Percentiles rank a stretch among this genome's conserved stretches.
phyloP scores from a whole-genome alignment of 257 asterid species.

The Capsicum baccatum region DNA sequence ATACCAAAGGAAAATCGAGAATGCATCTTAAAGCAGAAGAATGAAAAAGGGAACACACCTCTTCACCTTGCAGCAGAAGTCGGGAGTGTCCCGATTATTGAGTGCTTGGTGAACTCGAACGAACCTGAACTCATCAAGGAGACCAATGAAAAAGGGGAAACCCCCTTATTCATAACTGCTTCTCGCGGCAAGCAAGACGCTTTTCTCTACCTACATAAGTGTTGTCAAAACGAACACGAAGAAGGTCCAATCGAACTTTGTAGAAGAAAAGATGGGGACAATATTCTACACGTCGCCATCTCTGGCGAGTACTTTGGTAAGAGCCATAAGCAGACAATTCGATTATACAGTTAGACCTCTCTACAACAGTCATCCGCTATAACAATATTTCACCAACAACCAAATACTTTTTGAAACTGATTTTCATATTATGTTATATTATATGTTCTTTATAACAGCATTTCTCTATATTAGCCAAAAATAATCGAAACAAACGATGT shows the following conservation, averaged over 20 bases:
- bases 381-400: no score
- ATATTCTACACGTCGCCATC: constrained; percentile 50
- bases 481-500: no score
- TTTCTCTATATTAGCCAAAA: no score
- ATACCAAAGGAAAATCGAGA: not conserved
- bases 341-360: no score
- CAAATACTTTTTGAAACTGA: no score
- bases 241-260: constrained; percentile 35
- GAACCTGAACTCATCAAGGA: constrained; percentile 28
- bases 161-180: constrained; percentile 57
- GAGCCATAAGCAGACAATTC: not conserved
- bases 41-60: constrained; percentile 52
- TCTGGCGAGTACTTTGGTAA: constrained; percentile 53
- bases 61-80: constrained; percentile 58
- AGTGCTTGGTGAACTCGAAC: constrained; percentile 23
- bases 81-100: constrained; percentile 38
- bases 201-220: constrained; percentile 37
- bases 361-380: no score
- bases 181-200: constrained; percentile 41
- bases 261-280: constrained; percentile 49
- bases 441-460: no score
- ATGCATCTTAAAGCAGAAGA: constrained; percentile 7
- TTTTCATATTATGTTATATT: no score
- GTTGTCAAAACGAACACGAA: not conserved
- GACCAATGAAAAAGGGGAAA: constrained; percentile 45